Base-by-base conservation (phyloP, 768 basidiomycete species). In the Kwoniella newhampshirensis region DNA sequence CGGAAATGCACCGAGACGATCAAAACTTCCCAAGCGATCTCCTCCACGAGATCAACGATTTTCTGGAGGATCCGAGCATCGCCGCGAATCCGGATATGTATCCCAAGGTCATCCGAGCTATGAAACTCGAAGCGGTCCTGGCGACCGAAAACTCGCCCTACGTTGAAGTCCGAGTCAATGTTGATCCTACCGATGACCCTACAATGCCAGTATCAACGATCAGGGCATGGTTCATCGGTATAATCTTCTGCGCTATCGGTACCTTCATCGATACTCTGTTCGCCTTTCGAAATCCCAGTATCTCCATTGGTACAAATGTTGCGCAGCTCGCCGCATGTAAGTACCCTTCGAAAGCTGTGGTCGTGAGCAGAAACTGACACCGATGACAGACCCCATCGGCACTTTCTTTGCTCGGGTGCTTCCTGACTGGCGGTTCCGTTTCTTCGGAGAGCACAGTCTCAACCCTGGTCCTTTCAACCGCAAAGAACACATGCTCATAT, bases 111-210 rank as follows among this genome's bases (percentile, higher is more conserved):
- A 37, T 58, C 18, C 7, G 27, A 30, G 28, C 28, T 7, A 58
- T 58, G 57, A 58, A 58, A 30, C 23, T 50, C 18, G 49, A 58
- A 37, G 57, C 57, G 36, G 26, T 58, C 13, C 41, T 58, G 39
- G 27, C 49, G 15, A 58, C 57, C 23, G 57, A 88, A 62, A 88
- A 89, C 68, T 88, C 87, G 4, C 88, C 88, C 5, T 90, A 90
- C 70, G 87, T 87, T 5, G 88, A 89, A 65, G 85, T 86, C 23
- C 82, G 85, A 49, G 83, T 84, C 40, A 84, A 84, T 45, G 86
- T 86, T 20, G 82, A 86, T 52, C 52, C 52, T 28, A 45, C 44
- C 13, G 67, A 69, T 42, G 67, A 69, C 41, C 65, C 65, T 2
- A 46, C 30, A 9, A 66, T 69, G 62, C 66, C 65, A 18, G 57